phyloP scores from a whole-genome alignment of 2,329 filamentous ascomycete genomes.

The Trichoderma cornu-damae region DNA sequence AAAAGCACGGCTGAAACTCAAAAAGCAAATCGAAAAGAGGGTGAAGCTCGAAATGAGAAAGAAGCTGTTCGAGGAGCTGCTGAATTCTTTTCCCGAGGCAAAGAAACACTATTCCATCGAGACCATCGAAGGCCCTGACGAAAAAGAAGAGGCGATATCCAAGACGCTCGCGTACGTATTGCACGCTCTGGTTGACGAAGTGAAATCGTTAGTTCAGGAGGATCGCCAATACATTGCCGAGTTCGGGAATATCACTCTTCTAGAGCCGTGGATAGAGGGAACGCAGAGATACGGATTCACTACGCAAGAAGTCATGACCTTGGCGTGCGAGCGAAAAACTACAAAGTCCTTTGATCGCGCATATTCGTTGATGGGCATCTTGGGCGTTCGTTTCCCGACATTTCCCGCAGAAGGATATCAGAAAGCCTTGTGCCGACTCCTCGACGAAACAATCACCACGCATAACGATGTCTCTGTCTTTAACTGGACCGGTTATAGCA shows the following conservation, averaged over 20 bases:
- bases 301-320: constrained; percentile 5
- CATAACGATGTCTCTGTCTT: constrained; percentile 17
- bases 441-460: constrained; percentile 14
- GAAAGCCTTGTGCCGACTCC: constrained; percentile 16
- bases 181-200: constrained; percentile 3
- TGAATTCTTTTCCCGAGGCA: constrained; percentile 1
- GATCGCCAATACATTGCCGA: constrained; percentile 8
- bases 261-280: constrained; percentile 4
- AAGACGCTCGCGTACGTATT: background rate
- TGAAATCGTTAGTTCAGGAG: background rate
- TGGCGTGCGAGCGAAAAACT: constrained; percentile 8
- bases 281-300: constrained; percentile 8
- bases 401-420: constrained; percentile 18
- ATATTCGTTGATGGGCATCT: constrained; percentile 18
- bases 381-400: constrained; percentile 16
- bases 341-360: constrained; percentile 15
- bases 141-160: background rate
- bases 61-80: constrained; percentile 3
- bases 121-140: background rate
- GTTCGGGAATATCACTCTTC: constrained; percentile 13
- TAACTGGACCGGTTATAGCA: constrained; percentile 15
- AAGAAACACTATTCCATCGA: background rate
- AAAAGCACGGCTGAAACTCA: background rate
- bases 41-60: constrained; percentile 7
- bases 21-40: background rate